phyloP scores from a whole-genome alignment of 805 yeast genomes.

The Jamesozyma piceae region DNA sequence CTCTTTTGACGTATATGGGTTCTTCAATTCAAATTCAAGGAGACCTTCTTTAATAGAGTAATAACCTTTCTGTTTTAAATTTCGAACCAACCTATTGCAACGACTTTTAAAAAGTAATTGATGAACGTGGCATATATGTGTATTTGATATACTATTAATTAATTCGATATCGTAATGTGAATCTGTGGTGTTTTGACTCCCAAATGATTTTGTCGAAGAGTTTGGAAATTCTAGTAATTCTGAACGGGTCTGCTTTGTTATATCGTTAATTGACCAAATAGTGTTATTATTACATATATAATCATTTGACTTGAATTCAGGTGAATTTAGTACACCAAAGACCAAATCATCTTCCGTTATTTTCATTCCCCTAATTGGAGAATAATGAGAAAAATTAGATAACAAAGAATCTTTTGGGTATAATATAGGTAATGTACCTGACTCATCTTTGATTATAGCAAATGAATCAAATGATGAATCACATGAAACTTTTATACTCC shows the following conservation, averaged over 20 bases:
- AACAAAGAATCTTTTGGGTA: conserved; percentile 39
- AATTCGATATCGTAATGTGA: conserved; percentile 14
- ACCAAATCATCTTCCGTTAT: neutral
- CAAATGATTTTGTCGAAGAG: neutral
- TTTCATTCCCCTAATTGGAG: conserved; percentile 33
- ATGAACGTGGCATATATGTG: conserved; percentile 17
- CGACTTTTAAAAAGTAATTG: conserved; percentile 13
- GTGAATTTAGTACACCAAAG: neutral
- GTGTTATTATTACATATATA: neutral
- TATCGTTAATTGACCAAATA: neutral
- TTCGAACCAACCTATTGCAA: conserved; percentile 8
- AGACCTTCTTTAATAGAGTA: conserved; percentile 6
- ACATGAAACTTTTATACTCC: conserved; percentile 45
- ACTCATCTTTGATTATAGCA: conserved; percentile 57
- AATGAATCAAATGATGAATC: conserved; percentile 58
- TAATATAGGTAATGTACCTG: conserved; percentile 47
- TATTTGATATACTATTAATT: conserved; percentile 5
- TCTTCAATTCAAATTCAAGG: conserved; percentile 1
- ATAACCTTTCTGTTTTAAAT: conserved; percentile 2
- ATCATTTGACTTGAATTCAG: neutral
- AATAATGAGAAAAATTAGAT: conserved; percentile 45
- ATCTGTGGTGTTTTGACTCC: neutral
- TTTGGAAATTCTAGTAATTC: neutral
- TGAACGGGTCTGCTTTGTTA: neutral
- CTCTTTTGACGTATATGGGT: neutral